These are phyloP conservation scores for Quercus phellos DNA, from an alignment of 331 rosid species.

Conservation along the genomic window DNA sequence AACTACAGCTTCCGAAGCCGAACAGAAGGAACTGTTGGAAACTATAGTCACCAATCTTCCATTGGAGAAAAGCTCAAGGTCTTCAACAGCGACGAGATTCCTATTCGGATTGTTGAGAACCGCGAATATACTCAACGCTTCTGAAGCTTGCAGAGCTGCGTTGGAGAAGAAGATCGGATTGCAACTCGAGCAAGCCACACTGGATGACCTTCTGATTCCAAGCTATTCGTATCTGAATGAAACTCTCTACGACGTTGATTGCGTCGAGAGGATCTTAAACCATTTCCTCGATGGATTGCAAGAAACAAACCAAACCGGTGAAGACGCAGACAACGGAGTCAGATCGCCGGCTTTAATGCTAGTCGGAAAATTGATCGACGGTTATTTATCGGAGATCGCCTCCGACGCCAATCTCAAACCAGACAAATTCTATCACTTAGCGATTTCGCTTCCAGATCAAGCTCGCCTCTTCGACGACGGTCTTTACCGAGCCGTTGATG, in stretches of 20 bases:
- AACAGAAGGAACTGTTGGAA: slow-evolving; percentile 80
- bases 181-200: slow-evolving; percentile 77
- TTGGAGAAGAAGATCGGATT: slow-evolving; percentile 86
- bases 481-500: slow-evolving; percentile 86
- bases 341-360: slow-evolving; percentile 63
- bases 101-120: slow-evolving; percentile 73
- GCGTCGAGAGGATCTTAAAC: slow-evolving; percentile 64
- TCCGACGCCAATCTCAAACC: slow-evolving; percentile 84
- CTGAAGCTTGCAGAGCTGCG: slow-evolving; percentile 52
- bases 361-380: slow-evolving; percentile 80
- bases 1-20: slow-evolving; percentile 39
- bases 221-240: slow-evolving; percentile 88
- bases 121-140: slow-evolving; percentile 66
- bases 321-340: slow-evolving; percentile 15
- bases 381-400: slow-evolving; percentile 84
- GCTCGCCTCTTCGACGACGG: slow-evolving; percentile 94
- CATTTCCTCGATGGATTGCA: slow-evolving; percentile 45
- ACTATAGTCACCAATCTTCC: slow-evolving; percentile 68
- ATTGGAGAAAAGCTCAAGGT: slow-evolving; percentile 39
- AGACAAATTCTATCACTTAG: slow-evolving; percentile 62
- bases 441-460: slow-evolving; percentile 67
- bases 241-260: slow-evolving; percentile 82
- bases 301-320: slow-evolving; percentile 24
- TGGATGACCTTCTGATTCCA: slow-evolving; percentile 86
- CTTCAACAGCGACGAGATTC: slow-evolving; percentile 58